Conservation (phyloP, 2,329 filamentous ascomycete genomes). For the Pestalotiopsis sp. region DNA sequence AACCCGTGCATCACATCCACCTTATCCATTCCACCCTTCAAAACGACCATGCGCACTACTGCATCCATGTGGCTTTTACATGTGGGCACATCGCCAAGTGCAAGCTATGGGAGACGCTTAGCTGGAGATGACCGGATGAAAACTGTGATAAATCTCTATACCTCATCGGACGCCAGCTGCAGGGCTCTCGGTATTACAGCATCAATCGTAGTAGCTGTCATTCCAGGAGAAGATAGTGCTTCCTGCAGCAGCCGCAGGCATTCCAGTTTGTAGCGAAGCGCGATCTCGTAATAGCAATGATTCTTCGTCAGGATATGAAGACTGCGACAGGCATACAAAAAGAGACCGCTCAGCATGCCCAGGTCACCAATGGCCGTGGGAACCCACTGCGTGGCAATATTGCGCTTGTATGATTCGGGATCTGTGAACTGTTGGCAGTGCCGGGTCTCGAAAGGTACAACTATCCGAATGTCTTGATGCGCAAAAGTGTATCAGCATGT, state of each 20-base stretch:
- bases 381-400: conserved; percentile 4
- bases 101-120: background rate
- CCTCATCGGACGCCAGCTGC: conserved; percentile 4
- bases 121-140: too few species aligned
- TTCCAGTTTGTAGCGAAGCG: background rate
- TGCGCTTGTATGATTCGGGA: background rate
- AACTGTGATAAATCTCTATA: background rate
- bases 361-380: background rate
- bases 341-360: background rate
- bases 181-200: background rate
- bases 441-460: background rate
- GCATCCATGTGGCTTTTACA: conserved; percentile 4
- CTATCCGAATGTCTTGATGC: background rate
- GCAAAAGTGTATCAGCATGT: background rate
- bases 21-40: background rate
- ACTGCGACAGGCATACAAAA: background rate
- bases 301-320: background rate
- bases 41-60: background rate
- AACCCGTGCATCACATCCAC: background rate
- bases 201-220: background rate
- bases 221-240: background rate
- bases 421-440: background rate
- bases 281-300: background rate
- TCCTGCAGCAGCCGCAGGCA: background rate
- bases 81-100: background rate